Conservation (phyloP, 1,284 basidiomycete species). For the Boletus chippewaensis region DNA sequence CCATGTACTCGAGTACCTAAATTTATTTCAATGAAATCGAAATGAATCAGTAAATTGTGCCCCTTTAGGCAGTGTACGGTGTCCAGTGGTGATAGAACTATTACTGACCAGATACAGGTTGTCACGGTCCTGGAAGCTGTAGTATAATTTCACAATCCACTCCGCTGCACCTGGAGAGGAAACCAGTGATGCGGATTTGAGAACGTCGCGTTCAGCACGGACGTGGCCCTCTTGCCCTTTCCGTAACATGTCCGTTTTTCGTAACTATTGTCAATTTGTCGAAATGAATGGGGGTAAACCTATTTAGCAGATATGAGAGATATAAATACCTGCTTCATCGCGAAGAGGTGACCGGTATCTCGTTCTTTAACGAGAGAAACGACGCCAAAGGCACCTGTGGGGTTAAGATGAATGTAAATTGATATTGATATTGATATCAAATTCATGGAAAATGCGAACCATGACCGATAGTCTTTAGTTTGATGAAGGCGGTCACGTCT, state of each 20-base stretch:
- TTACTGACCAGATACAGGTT: slow-evolving; percentile 82
- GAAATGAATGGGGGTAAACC: slow-evolving; percentile 24
- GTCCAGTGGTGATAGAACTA: slow-evolving; percentile 32
- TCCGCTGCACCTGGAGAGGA: slow-evolving; percentile 65
- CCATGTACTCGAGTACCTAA: slow-evolving; percentile 89
- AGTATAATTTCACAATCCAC: slow-evolving; percentile 92
- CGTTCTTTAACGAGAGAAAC: slow-evolving; percentile 87
- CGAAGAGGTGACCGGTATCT: slow-evolving; percentile 74
- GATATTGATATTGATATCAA: slow-evolving; percentile 16
- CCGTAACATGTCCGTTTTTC: slow-evolving; percentile 94
- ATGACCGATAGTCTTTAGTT: slow-evolving; percentile 93
- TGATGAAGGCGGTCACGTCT: slow-evolving; percentile 79
- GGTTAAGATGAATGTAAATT: slow-evolving; percentile 24
- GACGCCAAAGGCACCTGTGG: slow-evolving; percentile 87
- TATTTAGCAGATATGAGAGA: slow-evolving; percentile 26
- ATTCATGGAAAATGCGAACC: slow-evolving; percentile 46
- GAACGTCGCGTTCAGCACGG: slow-evolving; percentile 83
- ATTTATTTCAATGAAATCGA: slow-evolving; percentile 49
- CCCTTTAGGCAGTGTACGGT: slow-evolving; percentile 20
- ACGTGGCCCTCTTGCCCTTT: slow-evolving; percentile 98
- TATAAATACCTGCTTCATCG: slow-evolving; percentile 86
- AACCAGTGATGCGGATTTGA: slow-evolving; percentile 74
- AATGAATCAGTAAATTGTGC: slow-evolving; percentile 37
- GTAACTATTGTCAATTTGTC: slow-evolving; percentile 48
- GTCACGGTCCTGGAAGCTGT: slow-evolving; percentile 89